Conservation (phyloP, 257 asterid species). For the Coffea canephora region DNA sequence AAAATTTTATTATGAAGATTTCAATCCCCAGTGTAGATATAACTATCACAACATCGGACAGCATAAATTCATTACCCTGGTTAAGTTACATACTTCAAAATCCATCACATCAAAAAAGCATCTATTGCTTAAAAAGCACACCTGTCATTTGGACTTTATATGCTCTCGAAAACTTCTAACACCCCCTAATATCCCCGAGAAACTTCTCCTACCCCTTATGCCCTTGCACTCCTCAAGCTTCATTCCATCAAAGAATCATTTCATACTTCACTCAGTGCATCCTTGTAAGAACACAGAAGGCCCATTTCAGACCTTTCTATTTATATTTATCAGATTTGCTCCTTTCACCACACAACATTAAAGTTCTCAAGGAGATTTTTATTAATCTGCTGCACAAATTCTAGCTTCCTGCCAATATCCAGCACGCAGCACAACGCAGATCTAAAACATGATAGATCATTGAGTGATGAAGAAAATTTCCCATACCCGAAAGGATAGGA, state of each 20-base stretch:
- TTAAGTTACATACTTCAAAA: neutral
- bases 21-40: neutral
- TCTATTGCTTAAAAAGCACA: neutral
- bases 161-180: neutral
- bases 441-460: neutral
- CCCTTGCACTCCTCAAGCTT: neutral
- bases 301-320: neutral
- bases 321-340: neutral
- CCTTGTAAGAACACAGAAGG: neutral
- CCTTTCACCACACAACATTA: neutral
- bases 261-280: neutral
- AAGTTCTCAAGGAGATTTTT: neutral
- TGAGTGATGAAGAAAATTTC: neutral
- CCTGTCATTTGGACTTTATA: neutral
- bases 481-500: neutral
- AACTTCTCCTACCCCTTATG: neutral
- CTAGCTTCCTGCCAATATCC: too few species aligned
- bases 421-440: neutral
- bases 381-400: neutral
- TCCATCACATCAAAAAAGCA: neutral
- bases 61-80: neutral
- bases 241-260: neutral
- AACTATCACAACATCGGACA: neutral
- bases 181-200: neutral
- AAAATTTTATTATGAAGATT: conserved; percentile 15